Evolutionary conservation across 129 eudicot genomes (phyloP).

Genomic region (sunflower (Helianthus annuus)): HanXRQr2.0-SUNRISE NC_035447.2:26765553-26766052

Average conservation of each 20-base stretch:
- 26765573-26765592: too few relatives aligned
- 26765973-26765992: conserved; percentile 58
- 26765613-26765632: too few relatives aligned
- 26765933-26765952: conserved; percentile 67
- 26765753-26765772: neutral
- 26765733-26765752: too few relatives aligned
- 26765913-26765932: conserved; percentile 58
- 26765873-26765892: conserved; percentile 66
- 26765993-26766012: conserved; percentile 53
- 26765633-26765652: too few relatives aligned
- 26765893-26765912: conserved; percentile 64
- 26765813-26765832: conserved; percentile 42
- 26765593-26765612: too few relatives aligned
- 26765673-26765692: too few relatives aligned
- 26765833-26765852: conserved; percentile 68
- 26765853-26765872: conserved; percentile 85
- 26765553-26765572: too few relatives aligned
- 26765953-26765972: conserved; percentile 74
- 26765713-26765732: too few relatives aligned
- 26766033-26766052: conserved; percentile 31
- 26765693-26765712: too few relatives aligned
- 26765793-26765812: neutral
- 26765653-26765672: too few relatives aligned
- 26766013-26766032: conserved; percentile 69
- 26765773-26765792: neutral